Evolutionary conservation across 73 alveolate species (phyloP).

Genomic region (Paramecium biaurelia): DNA sequence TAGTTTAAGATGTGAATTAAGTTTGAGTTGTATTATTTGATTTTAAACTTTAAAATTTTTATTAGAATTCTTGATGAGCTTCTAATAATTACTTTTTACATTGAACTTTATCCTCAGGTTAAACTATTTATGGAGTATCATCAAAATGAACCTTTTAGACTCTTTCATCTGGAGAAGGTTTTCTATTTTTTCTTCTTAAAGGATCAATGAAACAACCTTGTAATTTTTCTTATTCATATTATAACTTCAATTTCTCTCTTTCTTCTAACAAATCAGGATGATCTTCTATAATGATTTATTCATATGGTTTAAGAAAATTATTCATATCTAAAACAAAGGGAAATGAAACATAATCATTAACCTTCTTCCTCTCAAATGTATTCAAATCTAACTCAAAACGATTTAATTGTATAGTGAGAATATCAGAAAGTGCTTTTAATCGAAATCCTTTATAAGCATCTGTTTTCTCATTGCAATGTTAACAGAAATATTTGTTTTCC

Average conservation of each 20-base stretch:
- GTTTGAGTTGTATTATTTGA: neutral
- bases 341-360: slow-evolving; percentile 68
- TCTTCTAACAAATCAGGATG: slow-evolving; percentile 38
- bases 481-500: slow-evolving; percentile 88
- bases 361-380: slow-evolving; percentile 58
- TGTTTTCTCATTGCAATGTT: slow-evolving; percentile 79
- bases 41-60: slow-evolving; percentile 42
- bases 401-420: slow-evolving; percentile 81
- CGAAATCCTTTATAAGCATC: slow-evolving; percentile 91
- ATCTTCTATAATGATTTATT: slow-evolving; percentile 50
- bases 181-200: slow-evolving; percentile 12
- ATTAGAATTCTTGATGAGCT: slow-evolving; percentile 39
- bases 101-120: neutral
- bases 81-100: neutral
- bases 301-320: slow-evolving; percentile 72
- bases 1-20: neutral
- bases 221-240: slow-evolving; percentile 50
- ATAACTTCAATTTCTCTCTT: neutral
- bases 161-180: slow-evolving; percentile 45
- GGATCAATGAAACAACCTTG: slow-evolving; percentile 57
- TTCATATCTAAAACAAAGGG: slow-evolving; percentile 83
- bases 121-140: slow-evolving; percentile 22
- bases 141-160: neutral
- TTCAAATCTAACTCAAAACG: slow-evolving; percentile 85
- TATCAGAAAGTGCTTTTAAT: slow-evolving; percentile 78